Evolutionary conservation across 75 land plant genomes (phyloP), one percentile per base, ranked within the genome.

Genomic region (Pinus albicaulis): DNA sequence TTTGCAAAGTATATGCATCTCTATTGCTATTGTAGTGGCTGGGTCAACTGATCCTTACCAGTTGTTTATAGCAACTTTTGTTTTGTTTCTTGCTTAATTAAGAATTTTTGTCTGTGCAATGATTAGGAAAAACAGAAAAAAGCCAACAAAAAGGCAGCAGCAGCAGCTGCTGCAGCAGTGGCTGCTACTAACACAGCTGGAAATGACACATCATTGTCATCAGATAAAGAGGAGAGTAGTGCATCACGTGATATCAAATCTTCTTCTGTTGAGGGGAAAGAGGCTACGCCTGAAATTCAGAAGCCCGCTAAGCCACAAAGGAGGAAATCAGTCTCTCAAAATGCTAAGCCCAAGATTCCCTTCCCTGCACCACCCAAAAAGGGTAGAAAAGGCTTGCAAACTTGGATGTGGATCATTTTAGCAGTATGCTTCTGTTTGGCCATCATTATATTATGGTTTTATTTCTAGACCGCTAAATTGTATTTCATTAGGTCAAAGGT

Each of bases 51-150:
- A 3, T 14, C 15, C 14, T 53, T 31, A 3, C 16, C 16, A 73
- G 17, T 25, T 71, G n/a, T 14, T 77, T 15, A 22, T 14, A 31
- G 17, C 7, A 38, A 17, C 10, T 17, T 71, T 25, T 23, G 13
- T 22, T 52, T 26, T 19, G 8, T 17, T 44, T 17, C 26, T 12
- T 57, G 23, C 48, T n/a, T 52, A 52, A 28, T 57, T 2, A n/a
- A 8, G 0, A 66, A 55, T 68, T 73, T 60, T 5, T 38, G 10
- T 28, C 31, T 55, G 13, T 76, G 23, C 38, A 15, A 23, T 65
- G 60, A 25, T 78, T 58, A 93, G 96, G 87, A 85, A 72, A 91
- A 81, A 64, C 92, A 87, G 59, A 93, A 91, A 82, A 94, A 75
- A 70, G 88, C 85, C 7, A 87, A 80, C 71, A 90, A 86, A 82